A percentile compares a stretch with the other conserved stretches of the same genome.
phyloP scores from a whole-genome alignment of 352 stramenopile species.

The Phytophthora lateralis region DNA sequence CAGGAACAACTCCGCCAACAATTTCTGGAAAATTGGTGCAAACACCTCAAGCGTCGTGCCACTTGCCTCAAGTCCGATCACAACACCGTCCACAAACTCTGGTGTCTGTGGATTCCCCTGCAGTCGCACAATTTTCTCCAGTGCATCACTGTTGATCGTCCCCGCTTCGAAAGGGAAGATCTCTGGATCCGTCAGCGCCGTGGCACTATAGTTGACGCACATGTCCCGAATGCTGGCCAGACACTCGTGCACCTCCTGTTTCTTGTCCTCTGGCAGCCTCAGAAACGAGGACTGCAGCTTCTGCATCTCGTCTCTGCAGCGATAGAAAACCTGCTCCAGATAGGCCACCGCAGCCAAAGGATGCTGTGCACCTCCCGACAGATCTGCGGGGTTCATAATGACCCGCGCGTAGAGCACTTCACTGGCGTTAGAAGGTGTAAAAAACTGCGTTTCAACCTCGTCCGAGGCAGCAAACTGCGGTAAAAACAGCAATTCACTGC shows the following conservation, averaged over 20 bases:
- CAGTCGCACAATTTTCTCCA: slow-evolving; percentile 72
- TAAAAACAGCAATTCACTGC: slow-evolving; percentile 46
- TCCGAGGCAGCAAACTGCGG: slow-evolving; percentile 32
- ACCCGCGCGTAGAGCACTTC: slow-evolving; percentile 81
- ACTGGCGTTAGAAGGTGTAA: slow-evolving; percentile 50
- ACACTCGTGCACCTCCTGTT: slow-evolving; percentile 56
- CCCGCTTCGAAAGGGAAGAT: slow-evolving; percentile 82
- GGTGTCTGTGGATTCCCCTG: slow-evolving; percentile 59
- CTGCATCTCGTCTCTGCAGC: slow-evolving; percentile 70
- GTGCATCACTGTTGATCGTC: slow-evolving; percentile 66
- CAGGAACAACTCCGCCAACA: slow-evolving; percentile 79
- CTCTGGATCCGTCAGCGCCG: slow-evolving; percentile 79
- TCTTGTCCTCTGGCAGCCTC: slow-evolving; percentile 49
- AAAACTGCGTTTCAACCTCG: slow-evolving; percentile 30
- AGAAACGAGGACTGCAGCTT: slow-evolving; percentile 72
- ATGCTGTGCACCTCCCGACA: slow-evolving; percentile 56
- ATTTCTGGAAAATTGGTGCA: slow-evolving; percentile 79
- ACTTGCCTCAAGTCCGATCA: slow-evolving; percentile 56
- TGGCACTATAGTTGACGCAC: slow-evolving; percentile 89
- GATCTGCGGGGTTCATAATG: slow-evolving; percentile 53
- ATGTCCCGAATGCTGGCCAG: slow-evolving; percentile 67
- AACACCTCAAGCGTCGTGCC: slow-evolving; percentile 59
- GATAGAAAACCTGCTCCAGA: slow-evolving; percentile 79
- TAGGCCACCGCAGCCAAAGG: slow-evolving; percentile 70
- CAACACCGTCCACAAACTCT: slow-evolving; percentile 64